phyloP scores from a whole-genome alignment of 2,329 filamentous ascomycete species.

The Trichoderma breve region DNA sequence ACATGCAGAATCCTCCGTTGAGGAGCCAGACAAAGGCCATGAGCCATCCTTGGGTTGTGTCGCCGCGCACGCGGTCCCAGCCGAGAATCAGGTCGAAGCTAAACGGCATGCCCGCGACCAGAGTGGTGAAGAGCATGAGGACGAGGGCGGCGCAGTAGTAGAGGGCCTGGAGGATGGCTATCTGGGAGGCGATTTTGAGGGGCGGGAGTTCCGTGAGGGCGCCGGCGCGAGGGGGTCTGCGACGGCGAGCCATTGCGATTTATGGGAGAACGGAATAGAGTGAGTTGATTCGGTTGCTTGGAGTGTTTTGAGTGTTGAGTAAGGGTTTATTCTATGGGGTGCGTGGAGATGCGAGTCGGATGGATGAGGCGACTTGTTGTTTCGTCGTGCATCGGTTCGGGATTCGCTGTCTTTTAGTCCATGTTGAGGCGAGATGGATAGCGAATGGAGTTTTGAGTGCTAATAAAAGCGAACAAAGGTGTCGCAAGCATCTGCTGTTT shows the following conservation, averaged over 20 bases:
- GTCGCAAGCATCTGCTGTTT: neutral
- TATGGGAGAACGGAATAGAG: neutral
- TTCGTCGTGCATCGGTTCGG: slow-evolving; percentile 1
- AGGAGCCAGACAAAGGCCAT: slow-evolving; percentile 57
- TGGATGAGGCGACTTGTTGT: neutral
- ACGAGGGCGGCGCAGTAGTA: slow-evolving; percentile 54
- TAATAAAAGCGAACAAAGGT: neutral
- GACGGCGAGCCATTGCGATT: slow-evolving; percentile 50
- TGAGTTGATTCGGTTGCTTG: neutral
- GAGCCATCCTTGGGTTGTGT: slow-evolving; percentile 62
- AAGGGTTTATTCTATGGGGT: neutral
- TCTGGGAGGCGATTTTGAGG: slow-evolving; percentile 58
- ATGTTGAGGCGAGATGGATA: neutral
- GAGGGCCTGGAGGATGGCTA: slow-evolving; percentile 54
- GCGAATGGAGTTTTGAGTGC: neutral
- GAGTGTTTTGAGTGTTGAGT: neutral
- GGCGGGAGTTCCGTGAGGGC: slow-evolving; percentile 61
- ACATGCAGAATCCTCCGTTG: slow-evolving; percentile 54
- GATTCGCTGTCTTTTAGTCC: neutral
- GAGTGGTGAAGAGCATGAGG: slow-evolving; percentile 56
- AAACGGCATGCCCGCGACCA: slow-evolving; percentile 57
- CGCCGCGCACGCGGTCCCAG: slow-evolving; percentile 58
- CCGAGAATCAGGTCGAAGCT: slow-evolving; percentile 54
- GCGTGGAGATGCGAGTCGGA: neutral
- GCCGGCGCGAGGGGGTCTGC: slow-evolving; percentile 58